Evolutionary conservation across 495 filamentous ascomycete species (phyloP).

Genomic region (Mycothermus thermophilus): DNA sequence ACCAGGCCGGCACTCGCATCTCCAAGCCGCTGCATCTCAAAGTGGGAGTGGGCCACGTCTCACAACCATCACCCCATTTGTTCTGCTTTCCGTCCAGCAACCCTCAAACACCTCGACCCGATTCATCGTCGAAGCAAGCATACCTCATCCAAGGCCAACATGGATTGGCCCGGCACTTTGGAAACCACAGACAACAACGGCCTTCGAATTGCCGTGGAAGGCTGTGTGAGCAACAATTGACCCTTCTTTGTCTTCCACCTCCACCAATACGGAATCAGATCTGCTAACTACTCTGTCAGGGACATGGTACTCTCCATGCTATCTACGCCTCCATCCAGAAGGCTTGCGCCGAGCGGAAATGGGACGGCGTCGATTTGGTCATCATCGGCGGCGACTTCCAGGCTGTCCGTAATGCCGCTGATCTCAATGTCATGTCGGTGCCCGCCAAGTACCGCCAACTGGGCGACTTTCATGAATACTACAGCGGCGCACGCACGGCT

Average conservation of each 20-base stretch:
- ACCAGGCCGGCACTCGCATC: too few species aligned
- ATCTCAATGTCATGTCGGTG: conserved; percentile 75
- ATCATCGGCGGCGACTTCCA: conserved; percentile 87
- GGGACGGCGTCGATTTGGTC: conserved; percentile 65
- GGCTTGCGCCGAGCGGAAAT: conserved; percentile 49
- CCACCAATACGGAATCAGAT: conserved; percentile 2
- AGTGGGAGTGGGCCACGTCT: too few species aligned
- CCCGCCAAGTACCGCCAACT: conserved; percentile 71
- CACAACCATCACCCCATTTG: too few species aligned
- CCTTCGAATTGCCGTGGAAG: conserved; percentile 51
- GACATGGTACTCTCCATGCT: conserved; percentile 77
- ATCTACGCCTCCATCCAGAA: conserved; percentile 68
- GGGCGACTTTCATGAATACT: conserved; percentile 87
- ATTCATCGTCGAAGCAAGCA: not conserved
- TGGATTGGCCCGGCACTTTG: conserved; percentile 4
- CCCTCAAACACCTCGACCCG: too few species aligned
- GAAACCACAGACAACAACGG: conserved; percentile 20
- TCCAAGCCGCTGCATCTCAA: too few species aligned
- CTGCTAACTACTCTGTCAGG: conserved; percentile 35
- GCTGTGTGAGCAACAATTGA: conserved; percentile 50
- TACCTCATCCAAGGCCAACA: not conserved
- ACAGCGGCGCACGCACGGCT: conserved; percentile 59
- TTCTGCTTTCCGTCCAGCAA: too few species aligned
- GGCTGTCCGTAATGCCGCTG: conserved; percentile 75
- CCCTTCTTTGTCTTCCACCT: not conserved